Conservation (phyloP, 768 basidiomycete genomes). For the Pisolithus albus region DNA sequence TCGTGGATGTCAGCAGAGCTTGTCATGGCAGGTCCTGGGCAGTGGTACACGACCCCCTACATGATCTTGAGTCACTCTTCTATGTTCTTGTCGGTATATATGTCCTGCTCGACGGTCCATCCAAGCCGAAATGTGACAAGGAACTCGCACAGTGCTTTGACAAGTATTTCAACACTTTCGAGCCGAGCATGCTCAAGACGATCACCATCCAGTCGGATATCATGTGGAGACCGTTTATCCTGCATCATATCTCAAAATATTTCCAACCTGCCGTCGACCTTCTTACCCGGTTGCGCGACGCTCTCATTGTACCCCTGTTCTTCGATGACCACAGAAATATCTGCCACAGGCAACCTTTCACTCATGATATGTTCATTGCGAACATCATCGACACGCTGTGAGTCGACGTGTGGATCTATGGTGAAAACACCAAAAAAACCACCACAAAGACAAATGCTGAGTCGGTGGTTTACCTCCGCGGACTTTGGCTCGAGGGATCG, state of each 20-base stretch:
- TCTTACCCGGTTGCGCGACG: background rate
- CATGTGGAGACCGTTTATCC: background rate
- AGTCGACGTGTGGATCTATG: too few relatives aligned
- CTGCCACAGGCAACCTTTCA: background rate
- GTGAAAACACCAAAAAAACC: too few relatives aligned
- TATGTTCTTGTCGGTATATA: background rate
- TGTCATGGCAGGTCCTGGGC: slow-evolving; percentile 2
- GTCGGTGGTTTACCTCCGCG: too few relatives aligned
- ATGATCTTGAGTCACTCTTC: slow-evolving; percentile 1
- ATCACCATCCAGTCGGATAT: background rate
- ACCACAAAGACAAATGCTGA: too few relatives aligned
- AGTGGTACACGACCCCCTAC: background rate
- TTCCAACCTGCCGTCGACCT: background rate
- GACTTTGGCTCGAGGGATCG: too few relatives aligned
- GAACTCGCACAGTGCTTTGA: slow-evolving; percentile 3
- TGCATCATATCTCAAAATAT: background rate
- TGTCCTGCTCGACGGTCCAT: background rate
- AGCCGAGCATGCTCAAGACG: background rate
- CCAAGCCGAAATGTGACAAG: background rate
- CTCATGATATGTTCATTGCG: background rate
- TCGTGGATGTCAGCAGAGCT: slow-evolving; percentile 4
- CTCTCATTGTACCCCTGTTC: background rate
- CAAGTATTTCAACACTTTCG: slow-evolving; percentile 2
- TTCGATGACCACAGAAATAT: background rate
- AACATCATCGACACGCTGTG: background rate